These are phyloP conservation scores for Aquilaria malaccensis DNA, from an alignment of 345 rosid species.

Conservation along the genomic window DNA sequence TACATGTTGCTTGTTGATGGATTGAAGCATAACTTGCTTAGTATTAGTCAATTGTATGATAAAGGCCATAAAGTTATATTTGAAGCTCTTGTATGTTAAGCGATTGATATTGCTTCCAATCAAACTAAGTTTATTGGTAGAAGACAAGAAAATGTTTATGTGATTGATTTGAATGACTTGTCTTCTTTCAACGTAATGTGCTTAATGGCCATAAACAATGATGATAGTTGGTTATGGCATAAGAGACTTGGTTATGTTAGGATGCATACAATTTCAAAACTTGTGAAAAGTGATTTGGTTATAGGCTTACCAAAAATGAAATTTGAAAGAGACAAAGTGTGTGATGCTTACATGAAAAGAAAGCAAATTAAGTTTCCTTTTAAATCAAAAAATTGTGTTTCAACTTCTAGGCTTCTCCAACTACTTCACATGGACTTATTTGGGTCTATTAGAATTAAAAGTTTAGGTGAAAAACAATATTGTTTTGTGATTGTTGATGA, in stretches of 20 bases:
- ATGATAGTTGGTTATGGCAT: no score
- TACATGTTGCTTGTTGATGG: not conserved
- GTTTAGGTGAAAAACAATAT: not conserved
- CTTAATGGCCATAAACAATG: no score
- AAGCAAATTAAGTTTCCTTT: not conserved
- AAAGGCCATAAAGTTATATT: not conserved
- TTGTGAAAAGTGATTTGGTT: not conserved
- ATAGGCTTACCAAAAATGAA: not conserved
- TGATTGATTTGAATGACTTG: not conserved
- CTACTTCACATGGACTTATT: not conserved
- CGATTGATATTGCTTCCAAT: not conserved
- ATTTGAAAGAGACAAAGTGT: not conserved
- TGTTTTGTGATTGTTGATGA: conserved; percentile 1
- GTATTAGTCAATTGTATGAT: conserved; percentile 2
- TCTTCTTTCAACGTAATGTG: not conserved
- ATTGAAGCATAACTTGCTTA: not conserved
- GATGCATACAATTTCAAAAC: not conserved
- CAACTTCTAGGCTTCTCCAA: not conserved
- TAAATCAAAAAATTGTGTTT: not conserved
- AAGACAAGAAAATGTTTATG: not conserved
- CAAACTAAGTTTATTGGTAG: not conserved
- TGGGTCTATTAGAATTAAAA: not conserved
- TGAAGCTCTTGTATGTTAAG: not conserved
- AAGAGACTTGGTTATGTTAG: no score
- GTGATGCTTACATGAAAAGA: not conserved